phyloP scores from a whole-genome alignment of 345 rosid genomes.

The Kandelia obovata region DNA sequence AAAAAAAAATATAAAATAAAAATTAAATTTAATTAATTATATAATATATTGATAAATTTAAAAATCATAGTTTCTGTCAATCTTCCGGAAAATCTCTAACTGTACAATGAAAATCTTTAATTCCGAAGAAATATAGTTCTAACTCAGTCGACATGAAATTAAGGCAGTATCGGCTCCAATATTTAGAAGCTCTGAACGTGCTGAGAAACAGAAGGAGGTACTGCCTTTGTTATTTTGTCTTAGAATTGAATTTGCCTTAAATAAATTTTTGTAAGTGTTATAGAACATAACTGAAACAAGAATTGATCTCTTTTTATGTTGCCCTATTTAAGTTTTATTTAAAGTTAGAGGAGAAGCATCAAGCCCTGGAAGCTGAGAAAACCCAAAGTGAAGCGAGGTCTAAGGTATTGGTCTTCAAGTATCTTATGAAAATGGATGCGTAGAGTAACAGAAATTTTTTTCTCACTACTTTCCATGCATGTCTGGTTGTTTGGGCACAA shows the following conservation, averaged over 20 bases:
- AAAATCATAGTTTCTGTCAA: too few relatives aligned
- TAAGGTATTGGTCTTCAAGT: slow-evolving; percentile 44
- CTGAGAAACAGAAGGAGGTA: slow-evolving; percentile 92
- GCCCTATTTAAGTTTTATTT: slow-evolving; percentile 53
- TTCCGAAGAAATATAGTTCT: too few relatives aligned
- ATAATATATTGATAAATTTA: too few relatives aligned
- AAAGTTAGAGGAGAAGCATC: slow-evolving; percentile 82
- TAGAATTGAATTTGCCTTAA: slow-evolving; percentile 6
- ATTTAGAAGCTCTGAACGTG: slow-evolving; percentile 71
- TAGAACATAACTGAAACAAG: slow-evolving; percentile 1
- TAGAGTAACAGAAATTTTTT: background rate
- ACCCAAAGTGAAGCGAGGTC: slow-evolving; percentile 68
- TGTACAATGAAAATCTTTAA: too few relatives aligned
- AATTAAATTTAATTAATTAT: too few relatives aligned
- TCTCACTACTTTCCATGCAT: slow-evolving; percentile 1
- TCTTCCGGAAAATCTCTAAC: too few relatives aligned
- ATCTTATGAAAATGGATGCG: background rate
- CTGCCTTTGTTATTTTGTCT: background rate
- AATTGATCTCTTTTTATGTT: slow-evolving; percentile 7
- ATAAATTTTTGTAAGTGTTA: background rate
- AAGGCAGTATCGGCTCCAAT: slow-evolving; percentile 76
- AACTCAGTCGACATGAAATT: too few relatives aligned
- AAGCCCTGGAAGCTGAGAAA: slow-evolving; percentile 76
- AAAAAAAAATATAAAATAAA: too few relatives aligned
- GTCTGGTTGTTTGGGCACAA: background rate